Base-by-base conservation (phyloP, 176 grass and related monocot genomes). In the Juncus inflexus region DNA sequence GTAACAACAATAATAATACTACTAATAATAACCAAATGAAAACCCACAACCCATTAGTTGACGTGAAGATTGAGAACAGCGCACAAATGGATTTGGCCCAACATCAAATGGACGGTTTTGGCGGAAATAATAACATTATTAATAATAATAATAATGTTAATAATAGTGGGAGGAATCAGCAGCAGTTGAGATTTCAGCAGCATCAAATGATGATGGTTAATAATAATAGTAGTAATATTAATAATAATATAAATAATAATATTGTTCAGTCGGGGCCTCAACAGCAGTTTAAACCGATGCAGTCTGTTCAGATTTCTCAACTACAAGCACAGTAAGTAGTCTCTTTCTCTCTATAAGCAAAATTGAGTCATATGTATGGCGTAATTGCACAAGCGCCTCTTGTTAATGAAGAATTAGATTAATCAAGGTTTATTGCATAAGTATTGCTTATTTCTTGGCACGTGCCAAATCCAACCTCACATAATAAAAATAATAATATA, bases 21-120 rank as follows among this genome's bases (percentile, higher is more conserved):
- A 71, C 39, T 40, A 58, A 45, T 3, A 19, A 38, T 40, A 89
- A 12, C 53, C 91, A 92, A 66, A 76, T 99, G 65, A 45, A 72
- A 71, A 19, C 13, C 15, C 67, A 71, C 56, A 87, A 99, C 47
- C 55, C 79, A 28, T 40, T 99, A 76, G 72, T 74, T 4, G 84
- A 92, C 71, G 88, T 92, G 52, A 92, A 99, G 75, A 74, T 86
- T 2, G 94, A 99, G 54, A 97, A 91, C 58, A 79, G 74, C 61
- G 74, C 88, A 63, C 78, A 82, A 63, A 66, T 78, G 0, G 94
- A 92, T 71, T 15, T 64, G 7, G 38, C 80, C 2, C 83, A 86
- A 40, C 43, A 47, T 6, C 43, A 47, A 47, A 28, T 28, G 19
- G 74, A 63, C 40, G 66, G 66, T 52, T 69, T 55, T 6, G 66